phyloP scores from a whole-genome alignment of 1,284 basidiomycete genomes.

The Exobasidium rhododendri region DNA sequence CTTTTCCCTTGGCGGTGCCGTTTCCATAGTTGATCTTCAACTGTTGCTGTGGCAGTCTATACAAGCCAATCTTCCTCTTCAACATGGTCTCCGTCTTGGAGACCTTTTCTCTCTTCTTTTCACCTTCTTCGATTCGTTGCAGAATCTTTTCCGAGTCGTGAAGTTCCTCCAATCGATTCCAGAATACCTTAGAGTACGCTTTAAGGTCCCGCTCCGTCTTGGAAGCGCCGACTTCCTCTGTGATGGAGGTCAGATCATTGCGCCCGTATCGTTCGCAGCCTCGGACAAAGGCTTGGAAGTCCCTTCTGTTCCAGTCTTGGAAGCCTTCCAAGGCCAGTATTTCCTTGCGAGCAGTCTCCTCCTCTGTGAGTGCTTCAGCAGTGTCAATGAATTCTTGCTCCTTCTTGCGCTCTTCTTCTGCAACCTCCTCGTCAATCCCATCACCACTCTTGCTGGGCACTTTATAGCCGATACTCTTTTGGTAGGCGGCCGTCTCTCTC shows the following conservation, averaged over 20 bases:
- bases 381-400: slow-evolving; percentile 72
- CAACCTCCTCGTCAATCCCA: slow-evolving; percentile 34
- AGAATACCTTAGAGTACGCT: slow-evolving; percentile 80
- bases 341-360: slow-evolving; percentile 72
- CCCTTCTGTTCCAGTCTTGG: slow-evolving; percentile 65
- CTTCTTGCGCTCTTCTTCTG: slow-evolving; percentile 66
- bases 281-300: slow-evolving; percentile 86
- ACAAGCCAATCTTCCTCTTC: slow-evolving; percentile 31
- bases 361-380: slow-evolving; percentile 61
- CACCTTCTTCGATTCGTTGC: slow-evolving; percentile 50
- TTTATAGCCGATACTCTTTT: slow-evolving; percentile 69
- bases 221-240: slow-evolving; percentile 67
- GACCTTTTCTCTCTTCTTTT: slow-evolving; percentile 44
- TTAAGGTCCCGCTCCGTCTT: slow-evolving; percentile 79
- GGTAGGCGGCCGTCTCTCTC: slow-evolving; percentile 62
- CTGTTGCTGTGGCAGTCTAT: slow-evolving; percentile 39
- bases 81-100: slow-evolving; percentile 41
- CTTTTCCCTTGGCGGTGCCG: slow-evolving; percentile 68
- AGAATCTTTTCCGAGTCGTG: slow-evolving; percentile 49
- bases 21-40: slow-evolving; percentile 40
- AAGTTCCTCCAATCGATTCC: slow-evolving; percentile 82
- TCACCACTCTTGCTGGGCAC: slow-evolving; percentile 64
- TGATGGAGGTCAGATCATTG: slow-evolving; percentile 72
- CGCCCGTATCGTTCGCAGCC: slow-evolving; percentile 84
- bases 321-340: slow-evolving; percentile 39